Base-by-base conservation (phyloP, 257 asterid genomes). In the Solanum arcanum region DNA sequence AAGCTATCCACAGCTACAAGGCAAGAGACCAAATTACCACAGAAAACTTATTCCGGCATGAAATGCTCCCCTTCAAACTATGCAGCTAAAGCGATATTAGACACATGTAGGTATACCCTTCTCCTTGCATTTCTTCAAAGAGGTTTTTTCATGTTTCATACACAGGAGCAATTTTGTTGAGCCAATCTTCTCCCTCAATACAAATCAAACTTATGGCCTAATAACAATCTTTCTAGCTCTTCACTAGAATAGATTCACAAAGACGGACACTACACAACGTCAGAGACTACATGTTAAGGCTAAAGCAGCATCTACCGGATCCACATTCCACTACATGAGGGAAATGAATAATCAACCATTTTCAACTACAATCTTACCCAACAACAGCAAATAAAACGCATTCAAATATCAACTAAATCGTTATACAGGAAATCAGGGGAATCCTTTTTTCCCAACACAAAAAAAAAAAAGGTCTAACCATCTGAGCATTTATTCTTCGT, bases 401-500 rank as follows among this genome's bases (percentile, higher is more conserved):
- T 16, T 73, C 47, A 42, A 62, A 8, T 21, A 64, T 72, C 7
- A 44, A 78, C 9, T 3, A 8, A n/a, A 27, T 25, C 1, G 16
- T 46, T 27, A 27, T 35, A 86, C n/a, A 47, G 37, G 15, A 70
- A 86, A 46, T 31, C 31, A 85, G 69, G 6, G 23, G 23, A 70
- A 25, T 59, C 29, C 7, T 27, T n/a, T 52, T 20, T 72, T 33
- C 25, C 27, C 46, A 72, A 72, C 8, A 18, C 20, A 59, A 3
- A 64, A 12, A 62, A 39, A 35, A n/a, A 42, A 33, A 72, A 81
- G 20, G 21, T 37, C 89, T 78, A 35, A 95, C 98, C 99, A 69
- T 96, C 97, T 47, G 98, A 94, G 86, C 91, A 93, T 92, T 94
- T 96, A 88, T 89, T 93, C 93, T 60, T 89, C 86, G 91, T 81